Percentiles rank a stretch among this genome's conserved stretches.
These are phyloP conservation scores for Phylloporus sp. DNA, from an alignment of 768 basidiomycete genomes.

Conservation along the genomic window DNA sequence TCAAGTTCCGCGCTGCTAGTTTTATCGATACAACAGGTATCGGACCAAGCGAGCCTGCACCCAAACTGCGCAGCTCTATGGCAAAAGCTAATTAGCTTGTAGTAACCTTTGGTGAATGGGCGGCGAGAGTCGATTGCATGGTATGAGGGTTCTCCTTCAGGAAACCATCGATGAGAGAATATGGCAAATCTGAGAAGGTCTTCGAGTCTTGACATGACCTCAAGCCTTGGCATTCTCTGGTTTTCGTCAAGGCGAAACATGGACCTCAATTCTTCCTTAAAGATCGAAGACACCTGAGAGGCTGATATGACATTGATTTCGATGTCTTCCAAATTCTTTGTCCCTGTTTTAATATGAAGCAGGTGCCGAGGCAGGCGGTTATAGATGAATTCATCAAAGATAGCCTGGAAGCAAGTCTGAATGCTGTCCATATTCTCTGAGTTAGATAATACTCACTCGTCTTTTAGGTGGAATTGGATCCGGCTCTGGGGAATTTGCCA, in stretches of 20 bases:
- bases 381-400: slow-evolving; percentile 13
- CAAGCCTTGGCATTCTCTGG: not conserved
- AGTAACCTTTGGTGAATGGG: slow-evolving; percentile 6
- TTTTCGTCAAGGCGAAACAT: slow-evolving; percentile 6
- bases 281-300: slow-evolving; percentile 3
- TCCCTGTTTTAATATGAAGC: not conserved
- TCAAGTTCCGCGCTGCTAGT: slow-evolving; percentile 14
- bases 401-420: not conserved
- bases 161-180: slow-evolving; percentile 15
- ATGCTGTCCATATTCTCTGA: not conserved
- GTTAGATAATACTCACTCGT: slow-evolving; percentile 5
- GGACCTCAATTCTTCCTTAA: slow-evolving; percentile 1
- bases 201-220: slow-evolving; percentile 1
- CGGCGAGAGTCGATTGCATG: not conserved
- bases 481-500: not conserved
- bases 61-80: slow-evolving; percentile 1
- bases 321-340: not conserved
- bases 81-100: slow-evolving; percentile 14
- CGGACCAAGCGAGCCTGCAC: slow-evolving; percentile 15
- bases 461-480: slow-evolving; percentile 4
- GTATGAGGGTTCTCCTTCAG: slow-evolving; percentile 8
- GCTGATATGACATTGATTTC: slow-evolving; percentile 6
- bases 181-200: slow-evolving; percentile 10
- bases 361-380: slow-evolving; percentile 10
- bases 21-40: slow-evolving; percentile 16